A percentile compares a stretch with the other conserved stretches of the same genome.
phyloP scores from a whole-genome alignment of 768 basidiomycete genomes.

The Termitomyces sp. region DNA sequence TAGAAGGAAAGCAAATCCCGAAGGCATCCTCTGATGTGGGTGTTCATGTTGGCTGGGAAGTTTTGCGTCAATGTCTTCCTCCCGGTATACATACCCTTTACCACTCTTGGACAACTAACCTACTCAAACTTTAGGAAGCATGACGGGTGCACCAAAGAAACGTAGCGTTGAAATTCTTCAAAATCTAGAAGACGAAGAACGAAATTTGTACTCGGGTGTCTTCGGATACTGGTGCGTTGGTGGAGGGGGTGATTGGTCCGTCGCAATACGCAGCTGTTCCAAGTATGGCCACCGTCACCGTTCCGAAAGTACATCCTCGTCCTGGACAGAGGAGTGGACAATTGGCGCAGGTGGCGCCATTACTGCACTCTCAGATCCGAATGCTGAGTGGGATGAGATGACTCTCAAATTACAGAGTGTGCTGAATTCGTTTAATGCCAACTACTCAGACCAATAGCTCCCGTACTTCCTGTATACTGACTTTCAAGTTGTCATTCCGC shows the following conservation, averaged over 20 bases:
- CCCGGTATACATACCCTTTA: slow-evolving; percentile 51
- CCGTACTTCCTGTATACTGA: neutral
- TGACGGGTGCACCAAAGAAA: slow-evolving; percentile 97
- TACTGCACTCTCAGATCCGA: slow-evolving; percentile 82
- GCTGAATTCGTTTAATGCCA: slow-evolving; percentile 52
- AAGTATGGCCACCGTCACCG: slow-evolving; percentile 41
- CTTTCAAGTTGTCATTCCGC: neutral
- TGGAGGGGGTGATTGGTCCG: slow-evolving; percentile 88
- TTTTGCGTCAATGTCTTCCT: slow-evolving; percentile 73
- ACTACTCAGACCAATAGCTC: neutral
- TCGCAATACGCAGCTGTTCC: slow-evolving; percentile 91
- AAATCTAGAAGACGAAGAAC: slow-evolving; percentile 62
- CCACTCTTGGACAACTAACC: neutral
- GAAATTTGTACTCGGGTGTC: slow-evolving; percentile 87
- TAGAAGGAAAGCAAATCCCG: slow-evolving; percentile 54
- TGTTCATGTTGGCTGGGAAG: slow-evolving; percentile 67
- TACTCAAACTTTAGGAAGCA: slow-evolving; percentile 56
- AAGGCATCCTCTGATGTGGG: slow-evolving; percentile 28
- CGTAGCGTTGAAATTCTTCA: slow-evolving; percentile 89
- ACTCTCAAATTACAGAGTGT: slow-evolving; percentile 79
- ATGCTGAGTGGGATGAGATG: slow-evolving; percentile 95
- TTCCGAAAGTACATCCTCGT: neutral
- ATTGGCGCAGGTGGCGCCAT: slow-evolving; percentile 96
- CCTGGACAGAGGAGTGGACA: slow-evolving; percentile 53
- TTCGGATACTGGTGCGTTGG: slow-evolving; percentile 91